Evolutionary conservation across 345 rosid species (phyloP).

Genomic region (Cardamine resedifolia): DNA sequence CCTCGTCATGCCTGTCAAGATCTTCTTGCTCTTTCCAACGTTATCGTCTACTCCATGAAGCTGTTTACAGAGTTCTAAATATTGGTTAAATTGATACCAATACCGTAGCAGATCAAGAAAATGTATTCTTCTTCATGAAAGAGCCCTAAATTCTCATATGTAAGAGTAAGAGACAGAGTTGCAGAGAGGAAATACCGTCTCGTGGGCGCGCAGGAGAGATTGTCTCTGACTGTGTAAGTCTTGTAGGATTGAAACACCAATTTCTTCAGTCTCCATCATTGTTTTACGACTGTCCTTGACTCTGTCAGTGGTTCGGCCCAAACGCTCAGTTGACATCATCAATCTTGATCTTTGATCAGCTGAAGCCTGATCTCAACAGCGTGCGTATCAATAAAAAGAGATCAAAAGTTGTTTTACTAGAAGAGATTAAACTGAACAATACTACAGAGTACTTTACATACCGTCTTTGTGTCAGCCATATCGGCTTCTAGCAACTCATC

Average conservation of each 20-base stretch:
- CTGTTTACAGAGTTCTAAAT: constrained; percentile 40
- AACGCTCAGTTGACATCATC: constrained; percentile 74
- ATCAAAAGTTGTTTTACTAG: neutral
- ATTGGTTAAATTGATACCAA: neutral
- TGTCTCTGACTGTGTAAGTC: constrained; percentile 91
- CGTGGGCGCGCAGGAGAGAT: constrained; percentile 70
- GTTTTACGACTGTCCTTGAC: constrained; percentile 83
- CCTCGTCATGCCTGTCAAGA: constrained; percentile 69
- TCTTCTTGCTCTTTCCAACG: constrained; percentile 82
- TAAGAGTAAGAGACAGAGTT: neutral
- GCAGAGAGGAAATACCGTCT: constrained; percentile 49
- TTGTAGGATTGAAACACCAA: constrained; percentile 94
- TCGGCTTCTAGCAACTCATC: constrained; percentile 77
- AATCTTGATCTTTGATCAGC: constrained; percentile 90
- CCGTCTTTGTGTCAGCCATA: constrained; percentile 66
- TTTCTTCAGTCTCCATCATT: constrained; percentile 98
- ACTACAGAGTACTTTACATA: constrained; percentile 30
- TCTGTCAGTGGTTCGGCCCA: constrained; percentile 67
- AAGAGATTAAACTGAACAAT: neutral
- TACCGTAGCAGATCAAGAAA: too few species aligned
- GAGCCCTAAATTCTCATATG: neutral
- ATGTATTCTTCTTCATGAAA: neutral
- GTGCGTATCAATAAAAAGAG: neutral
- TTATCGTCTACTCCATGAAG: constrained; percentile 92
- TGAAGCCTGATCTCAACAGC: constrained; percentile 54